phyloP scores from a whole-genome alignment of 2,329 filamentous ascomycete species.

The Aspergillus transmontanensis region DNA sequence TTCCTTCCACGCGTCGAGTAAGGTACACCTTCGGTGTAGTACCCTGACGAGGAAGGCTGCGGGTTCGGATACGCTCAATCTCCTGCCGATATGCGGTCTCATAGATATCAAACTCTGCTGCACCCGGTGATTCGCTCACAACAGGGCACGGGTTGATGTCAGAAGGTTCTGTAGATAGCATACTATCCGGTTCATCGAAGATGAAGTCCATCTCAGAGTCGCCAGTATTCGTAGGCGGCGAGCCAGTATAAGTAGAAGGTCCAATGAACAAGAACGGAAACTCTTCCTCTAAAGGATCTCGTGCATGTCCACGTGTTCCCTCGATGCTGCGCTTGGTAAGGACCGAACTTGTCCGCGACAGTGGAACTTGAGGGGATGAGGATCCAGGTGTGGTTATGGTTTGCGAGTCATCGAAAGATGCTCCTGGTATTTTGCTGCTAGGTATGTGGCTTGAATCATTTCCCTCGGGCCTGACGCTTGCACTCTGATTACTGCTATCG shows the following conservation, averaged over 20 bases:
- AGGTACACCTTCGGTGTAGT: conserved; percentile 61
- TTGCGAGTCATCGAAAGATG: conserved; percentile 20
- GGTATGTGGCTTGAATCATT: conserved; percentile 31
- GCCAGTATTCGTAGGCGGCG: conserved; percentile 18
- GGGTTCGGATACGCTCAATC: conserved; percentile 68
- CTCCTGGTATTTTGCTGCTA: conserved; percentile 22
- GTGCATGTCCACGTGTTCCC: conserved; percentile 62
- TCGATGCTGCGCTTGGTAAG: conserved; percentile 42
- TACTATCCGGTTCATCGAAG: conserved; percentile 3
- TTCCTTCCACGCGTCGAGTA: conserved; percentile 53
- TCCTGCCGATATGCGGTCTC: conserved; percentile 85
- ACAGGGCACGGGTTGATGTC: conserved; percentile 37
- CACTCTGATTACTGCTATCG: conserved; percentile 18
- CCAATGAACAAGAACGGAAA: conserved; percentile 77
- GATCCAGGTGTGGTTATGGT: conserved; percentile 29
- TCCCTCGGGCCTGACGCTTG: conserved; percentile 22
- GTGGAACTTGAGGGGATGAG: conserved; percentile 28
- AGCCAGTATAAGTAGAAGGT: conserved; percentile 51
- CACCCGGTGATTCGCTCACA: conserved; percentile 82
- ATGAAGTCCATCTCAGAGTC: conserved; percentile 11
- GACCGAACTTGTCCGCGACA: conserved; percentile 33
- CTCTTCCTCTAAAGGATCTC: conserved; percentile 66
- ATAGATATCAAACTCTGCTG: conserved; percentile 84
- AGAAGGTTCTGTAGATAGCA: conserved; percentile 4
- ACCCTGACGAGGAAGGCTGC: conserved; percentile 39